Conservation (phyloP, 352 stramenopile genomes). For the Globisporangium ultimum region DNA sequence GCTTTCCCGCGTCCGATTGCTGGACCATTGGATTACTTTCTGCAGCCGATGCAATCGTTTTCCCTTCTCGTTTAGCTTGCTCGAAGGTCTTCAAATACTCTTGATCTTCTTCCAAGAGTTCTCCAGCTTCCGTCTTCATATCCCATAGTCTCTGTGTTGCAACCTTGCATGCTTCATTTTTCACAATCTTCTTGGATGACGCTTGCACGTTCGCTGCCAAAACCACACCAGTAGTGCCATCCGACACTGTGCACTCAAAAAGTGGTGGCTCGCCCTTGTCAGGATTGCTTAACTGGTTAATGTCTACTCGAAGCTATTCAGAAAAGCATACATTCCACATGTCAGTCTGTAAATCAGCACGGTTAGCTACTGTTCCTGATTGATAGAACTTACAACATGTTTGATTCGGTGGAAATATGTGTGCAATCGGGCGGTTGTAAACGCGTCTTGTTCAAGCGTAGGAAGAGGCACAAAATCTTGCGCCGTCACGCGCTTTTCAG, state of each 20-base stretch:
- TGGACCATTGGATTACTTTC: constrained; percentile 28
- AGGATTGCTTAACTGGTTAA: constrained; percentile 37
- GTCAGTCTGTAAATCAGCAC: not conserved
- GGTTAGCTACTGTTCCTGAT: too few species aligned
- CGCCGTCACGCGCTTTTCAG: constrained; percentile 26
- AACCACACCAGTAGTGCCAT: constrained; percentile 31
- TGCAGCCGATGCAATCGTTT: constrained; percentile 26
- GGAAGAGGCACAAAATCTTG: constrained; percentile 40
- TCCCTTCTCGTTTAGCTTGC: constrained; percentile 34
- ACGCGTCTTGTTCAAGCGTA: constrained; percentile 65
- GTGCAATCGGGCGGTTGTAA: constrained; percentile 38
- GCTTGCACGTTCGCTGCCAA: constrained; percentile 54
- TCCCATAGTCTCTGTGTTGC: constrained; percentile 76
- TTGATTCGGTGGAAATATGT: constrained; percentile 70
- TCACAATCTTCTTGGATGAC: constrained; percentile 61
- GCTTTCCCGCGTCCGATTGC: constrained; percentile 44
- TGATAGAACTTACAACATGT: constrained; percentile 17
- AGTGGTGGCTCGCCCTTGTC: constrained; percentile 54
- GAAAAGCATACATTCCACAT: not conserved
- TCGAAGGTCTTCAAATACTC: constrained; percentile 57
- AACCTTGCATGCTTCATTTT: constrained; percentile 61
- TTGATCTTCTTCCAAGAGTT: constrained; percentile 48
- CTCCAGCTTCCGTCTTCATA: constrained; percentile 58
- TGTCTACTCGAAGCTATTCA: constrained; percentile 37
- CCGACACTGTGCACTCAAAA: constrained; percentile 54